Evolutionary conservation across 371 early-diverging fungal genomes (phyloP), one percentile per base, ranked within the genome.

Genomic region (Actinomucor elegans): DNA sequence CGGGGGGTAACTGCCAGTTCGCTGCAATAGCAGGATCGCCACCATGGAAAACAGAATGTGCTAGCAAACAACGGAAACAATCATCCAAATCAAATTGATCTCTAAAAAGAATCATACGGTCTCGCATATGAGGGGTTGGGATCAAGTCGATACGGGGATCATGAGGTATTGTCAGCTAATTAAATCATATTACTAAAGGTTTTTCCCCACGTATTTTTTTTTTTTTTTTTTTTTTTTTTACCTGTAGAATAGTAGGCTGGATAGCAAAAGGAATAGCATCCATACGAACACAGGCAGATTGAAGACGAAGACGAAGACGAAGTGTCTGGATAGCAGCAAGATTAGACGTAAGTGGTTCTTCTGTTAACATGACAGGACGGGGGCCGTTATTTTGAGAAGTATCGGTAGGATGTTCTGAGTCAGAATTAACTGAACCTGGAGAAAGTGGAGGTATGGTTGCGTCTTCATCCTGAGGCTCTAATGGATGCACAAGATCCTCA

Each of bases 61-160:
- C 69, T 12, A 84, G 55, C n/a, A 84, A 52, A 27, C 76, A 59
- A 18, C 76, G 68, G 55, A 79, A 77, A 31, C 81, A 79, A 15
- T 81, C 84, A 31, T 84, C 84, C 27, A 84, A 61, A 37, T 84
- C 79, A 61, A 75, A 84, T 27, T 77, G 62, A 31, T 75, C 69
- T 55, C 79, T 74, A 54, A 79, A 81, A 5, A 84, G 34, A 43
- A 84, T 84, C 84, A 84, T 84, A 58, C 80, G 71, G 23, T 81
- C 84, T 20, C 84, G 72, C 64, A 84, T 76, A 40, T 79, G 77
- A n/a, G 77, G 70, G 12, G 80, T 77, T 4, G 84, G 81, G 36
- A 84, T 72, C 32, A 81, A 55, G 43, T 84, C 84, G 36, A 84
- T 84, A 17, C 84, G 75, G 9, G 84, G 68, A 37, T 84, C 84